Percentiles rank a stretch among this genome's conserved stretches.
Conservation (phyloP, 2,329 filamentous ascomycete species). For the Epichloe aotearoae region DNA sequence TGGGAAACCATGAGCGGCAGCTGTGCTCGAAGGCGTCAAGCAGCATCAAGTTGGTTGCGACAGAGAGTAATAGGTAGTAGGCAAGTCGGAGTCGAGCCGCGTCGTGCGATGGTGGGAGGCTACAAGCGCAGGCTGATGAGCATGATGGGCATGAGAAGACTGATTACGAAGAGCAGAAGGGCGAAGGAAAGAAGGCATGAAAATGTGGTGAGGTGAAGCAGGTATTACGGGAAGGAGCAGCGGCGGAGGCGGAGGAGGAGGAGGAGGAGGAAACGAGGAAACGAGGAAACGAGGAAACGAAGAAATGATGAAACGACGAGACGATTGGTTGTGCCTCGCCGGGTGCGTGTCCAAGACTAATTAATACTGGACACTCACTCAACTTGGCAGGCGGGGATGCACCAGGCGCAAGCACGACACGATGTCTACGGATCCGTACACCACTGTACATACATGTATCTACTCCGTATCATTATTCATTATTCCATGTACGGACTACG, state of each 20-base stretch:
- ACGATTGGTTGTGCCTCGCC: background rate
- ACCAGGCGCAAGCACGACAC: no score
- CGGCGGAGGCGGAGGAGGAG: no score
- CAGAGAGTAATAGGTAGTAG: background rate
- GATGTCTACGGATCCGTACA: no score
- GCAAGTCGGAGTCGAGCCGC: background rate
- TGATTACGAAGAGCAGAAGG: no score
- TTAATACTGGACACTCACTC: background rate
- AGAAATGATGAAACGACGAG: background rate
- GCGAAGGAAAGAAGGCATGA: no score
- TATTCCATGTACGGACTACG: no score
- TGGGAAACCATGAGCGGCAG: constrained; percentile 47
- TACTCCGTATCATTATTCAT: no score
- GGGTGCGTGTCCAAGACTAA: background rate
- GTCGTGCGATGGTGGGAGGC: no score
- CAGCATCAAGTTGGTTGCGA: background rate
- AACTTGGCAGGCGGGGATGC: no score
- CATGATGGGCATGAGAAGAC: no score
- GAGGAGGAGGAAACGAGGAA: background rate
- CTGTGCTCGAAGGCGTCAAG: background rate
- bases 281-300: background rate
- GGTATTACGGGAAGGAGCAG: background rate
- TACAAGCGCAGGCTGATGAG: background rate
- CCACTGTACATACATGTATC: no score
- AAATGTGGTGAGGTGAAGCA: background rate